Evolutionary conservation across 2,329 filamentous ascomycete genomes (phyloP).

Genomic region (Chaetomium sp.): DNA sequence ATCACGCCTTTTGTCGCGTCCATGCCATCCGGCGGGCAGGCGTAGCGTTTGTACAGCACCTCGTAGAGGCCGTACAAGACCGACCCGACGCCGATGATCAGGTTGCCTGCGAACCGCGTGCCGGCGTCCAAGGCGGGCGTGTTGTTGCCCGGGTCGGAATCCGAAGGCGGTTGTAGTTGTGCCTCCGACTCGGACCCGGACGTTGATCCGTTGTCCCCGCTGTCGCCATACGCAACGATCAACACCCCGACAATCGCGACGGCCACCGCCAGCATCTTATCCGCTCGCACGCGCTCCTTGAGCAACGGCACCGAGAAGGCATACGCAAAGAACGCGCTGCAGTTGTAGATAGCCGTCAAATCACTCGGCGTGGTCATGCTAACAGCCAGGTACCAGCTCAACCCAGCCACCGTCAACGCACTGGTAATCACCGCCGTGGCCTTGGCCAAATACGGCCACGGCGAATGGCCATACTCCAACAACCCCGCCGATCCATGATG

Average conservation of each 20-base stretch:
- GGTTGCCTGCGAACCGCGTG: conserved; percentile 73
- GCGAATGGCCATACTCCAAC: conserved; percentile 28
- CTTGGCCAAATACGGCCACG: conserved; percentile 63
- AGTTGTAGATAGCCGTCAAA: conserved; percentile 97
- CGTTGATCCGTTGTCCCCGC: conserved; percentile 32
- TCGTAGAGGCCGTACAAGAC: conserved; percentile 96
- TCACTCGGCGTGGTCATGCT: conserved; percentile 89
- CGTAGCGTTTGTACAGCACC: conserved; percentile 88
- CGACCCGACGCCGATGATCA: conserved; percentile 85
- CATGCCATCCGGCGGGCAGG: conserved; percentile 86
- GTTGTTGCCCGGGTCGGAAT: neutral
- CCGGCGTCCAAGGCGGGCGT: conserved; percentile 37
- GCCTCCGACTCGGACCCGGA: neutral
- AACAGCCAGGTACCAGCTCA: conserved; percentile 94
- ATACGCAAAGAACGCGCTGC: conserved; percentile 97
- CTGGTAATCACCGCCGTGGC: conserved; percentile 78
- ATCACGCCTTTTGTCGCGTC: conserved; percentile 84
- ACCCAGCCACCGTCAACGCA: conserved; percentile 80
- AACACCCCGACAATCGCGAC: conserved; percentile 86
- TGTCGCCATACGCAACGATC: conserved; percentile 90
- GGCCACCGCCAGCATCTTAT: conserved; percentile 80
- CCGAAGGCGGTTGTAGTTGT: conserved; percentile 13
- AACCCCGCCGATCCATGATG: neutral
- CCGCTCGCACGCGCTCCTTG: conserved; percentile 72
- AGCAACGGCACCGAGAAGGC: conserved; percentile 90